Evolutionary conservation across 2,329 filamentous ascomycete genomes (phyloP).

Genomic region (Colletotrichum salicis): DNA sequence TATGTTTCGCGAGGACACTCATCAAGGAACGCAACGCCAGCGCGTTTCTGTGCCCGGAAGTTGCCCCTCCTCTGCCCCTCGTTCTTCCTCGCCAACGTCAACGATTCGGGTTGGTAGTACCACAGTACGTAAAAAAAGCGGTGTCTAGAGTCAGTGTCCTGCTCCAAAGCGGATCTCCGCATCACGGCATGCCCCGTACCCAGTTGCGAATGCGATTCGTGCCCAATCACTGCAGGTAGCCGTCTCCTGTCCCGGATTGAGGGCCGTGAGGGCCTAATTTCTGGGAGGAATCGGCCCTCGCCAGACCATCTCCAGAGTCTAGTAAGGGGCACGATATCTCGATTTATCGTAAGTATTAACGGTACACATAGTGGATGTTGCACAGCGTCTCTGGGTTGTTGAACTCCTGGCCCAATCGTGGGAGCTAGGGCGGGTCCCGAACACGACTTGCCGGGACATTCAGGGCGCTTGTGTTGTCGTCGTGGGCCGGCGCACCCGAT

Average conservation of each 20-base stretch:
- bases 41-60: not conserved
- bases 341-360: not conserved
- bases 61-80: constrained; percentile 7
- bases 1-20: not conserved
- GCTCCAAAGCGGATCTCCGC: constrained; percentile 25
- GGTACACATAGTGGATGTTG: constrained; percentile 8
- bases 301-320: not conserved
- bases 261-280: constrained; percentile 6
- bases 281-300: not conserved
- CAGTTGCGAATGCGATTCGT: not conserved
- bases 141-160: constrained; percentile 28
- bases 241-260: constrained; percentile 1
- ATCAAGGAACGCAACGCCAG: not conserved
- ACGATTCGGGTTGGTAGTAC: not conserved
- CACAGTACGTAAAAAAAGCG: constrained; percentile 23
- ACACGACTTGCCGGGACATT: constrained; percentile 13
- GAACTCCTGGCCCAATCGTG: not conserved
- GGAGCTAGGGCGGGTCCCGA: constrained; percentile 9
- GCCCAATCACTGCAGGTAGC: constrained; percentile 5
- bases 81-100: not conserved
- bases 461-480: constrained; percentile 28
- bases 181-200: constrained; percentile 1
- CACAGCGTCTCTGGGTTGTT: constrained; percentile 2
- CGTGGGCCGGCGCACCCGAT: constrained; percentile 23
- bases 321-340: not conserved